phyloP scores from a whole-genome alignment of 768 basidiomycete genomes.

The Boletus patriciae region DNA sequence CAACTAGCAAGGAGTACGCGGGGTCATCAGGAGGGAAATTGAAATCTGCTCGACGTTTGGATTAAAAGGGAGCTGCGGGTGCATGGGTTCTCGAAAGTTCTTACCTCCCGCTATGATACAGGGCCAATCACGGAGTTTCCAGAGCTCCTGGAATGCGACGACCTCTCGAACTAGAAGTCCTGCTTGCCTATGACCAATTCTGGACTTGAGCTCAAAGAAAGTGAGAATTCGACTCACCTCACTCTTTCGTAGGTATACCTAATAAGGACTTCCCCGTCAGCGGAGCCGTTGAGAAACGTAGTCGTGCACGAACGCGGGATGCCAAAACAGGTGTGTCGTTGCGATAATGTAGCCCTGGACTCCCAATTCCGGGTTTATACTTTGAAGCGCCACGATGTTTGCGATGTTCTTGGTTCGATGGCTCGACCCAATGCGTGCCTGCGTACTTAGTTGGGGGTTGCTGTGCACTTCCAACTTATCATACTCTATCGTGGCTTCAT shows the following conservation, averaged over 20 bases:
- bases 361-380: constrained; percentile 31
- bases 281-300: neutral
- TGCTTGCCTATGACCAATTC: constrained; percentile 57
- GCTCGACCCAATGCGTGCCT: constrained; percentile 51
- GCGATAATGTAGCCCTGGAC: constrained; percentile 67
- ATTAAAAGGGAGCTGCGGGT: neutral
- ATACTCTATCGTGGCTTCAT: constrained; percentile 56
- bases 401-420: constrained; percentile 82
- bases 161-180: constrained; percentile 71
- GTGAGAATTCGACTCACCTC: constrained; percentile 48
- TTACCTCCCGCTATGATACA: constrained; percentile 83
- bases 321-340: constrained; percentile 96
- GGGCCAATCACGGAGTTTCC: constrained; percentile 60
- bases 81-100: neutral
- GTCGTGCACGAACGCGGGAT: constrained; percentile 62
- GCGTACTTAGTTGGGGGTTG: constrained; percentile 33
- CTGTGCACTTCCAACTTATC: constrained; percentile 60
- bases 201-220: neutral
- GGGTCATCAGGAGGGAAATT: constrained; percentile 85
- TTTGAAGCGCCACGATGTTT: constrained; percentile 64
- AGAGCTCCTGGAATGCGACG: constrained; percentile 49
- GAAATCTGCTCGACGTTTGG: constrained; percentile 59
- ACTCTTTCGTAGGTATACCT: constrained; percentile 75
- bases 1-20: constrained; percentile 75
- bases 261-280: neutral